These are phyloP conservation scores for Botryotinia narcissicola DNA, from an alignment of 2,329 filamentous ascomycete genomes.

Conservation along the genomic window DNA sequence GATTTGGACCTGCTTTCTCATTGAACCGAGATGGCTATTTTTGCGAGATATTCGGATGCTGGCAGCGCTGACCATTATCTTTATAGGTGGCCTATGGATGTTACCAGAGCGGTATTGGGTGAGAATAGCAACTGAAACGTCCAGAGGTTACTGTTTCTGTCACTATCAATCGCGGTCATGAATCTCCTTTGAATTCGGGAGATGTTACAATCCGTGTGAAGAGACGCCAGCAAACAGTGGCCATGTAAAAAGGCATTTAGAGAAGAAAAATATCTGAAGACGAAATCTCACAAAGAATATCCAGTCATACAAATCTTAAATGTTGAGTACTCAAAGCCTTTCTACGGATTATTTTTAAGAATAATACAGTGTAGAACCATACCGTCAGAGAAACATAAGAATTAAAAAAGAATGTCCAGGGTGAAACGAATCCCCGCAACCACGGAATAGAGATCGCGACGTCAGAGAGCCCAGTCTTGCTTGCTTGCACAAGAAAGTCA, in stretches of 20 bases:
- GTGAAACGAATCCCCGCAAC: slow-evolving; percentile 62
- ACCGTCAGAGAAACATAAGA: not conserved
- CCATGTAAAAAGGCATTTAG: not conserved
- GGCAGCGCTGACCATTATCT: not conserved
- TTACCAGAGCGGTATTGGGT: not conserved
- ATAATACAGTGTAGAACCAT: not conserved
- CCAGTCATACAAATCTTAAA: not conserved
- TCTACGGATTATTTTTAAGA: not conserved
- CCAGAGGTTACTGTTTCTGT: not conserved
- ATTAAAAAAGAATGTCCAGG: slow-evolving; percentile 35
- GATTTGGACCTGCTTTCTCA: not conserved
- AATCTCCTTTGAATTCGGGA: not conserved
- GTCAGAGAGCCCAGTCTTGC: slow-evolving; percentile 58
- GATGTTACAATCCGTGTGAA: not conserved
- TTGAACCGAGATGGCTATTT: not conserved
- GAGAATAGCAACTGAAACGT: not conserved
- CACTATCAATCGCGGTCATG: not conserved
- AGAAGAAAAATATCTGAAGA: not conserved
- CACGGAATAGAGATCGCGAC: slow-evolving; percentile 45
- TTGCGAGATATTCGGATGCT: not conserved
- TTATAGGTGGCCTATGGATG: not conserved
- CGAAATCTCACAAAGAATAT: not conserved
- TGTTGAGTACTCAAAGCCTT: not conserved
- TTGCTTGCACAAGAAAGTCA: slow-evolving; percentile 36
- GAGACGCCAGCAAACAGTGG: not conserved